Evolutionary conservation across 371 early-diverging fungal genomes (phyloP), one percentile per base, ranked within the genome.

Genomic region (Rhizopus stolonifer): DNA sequence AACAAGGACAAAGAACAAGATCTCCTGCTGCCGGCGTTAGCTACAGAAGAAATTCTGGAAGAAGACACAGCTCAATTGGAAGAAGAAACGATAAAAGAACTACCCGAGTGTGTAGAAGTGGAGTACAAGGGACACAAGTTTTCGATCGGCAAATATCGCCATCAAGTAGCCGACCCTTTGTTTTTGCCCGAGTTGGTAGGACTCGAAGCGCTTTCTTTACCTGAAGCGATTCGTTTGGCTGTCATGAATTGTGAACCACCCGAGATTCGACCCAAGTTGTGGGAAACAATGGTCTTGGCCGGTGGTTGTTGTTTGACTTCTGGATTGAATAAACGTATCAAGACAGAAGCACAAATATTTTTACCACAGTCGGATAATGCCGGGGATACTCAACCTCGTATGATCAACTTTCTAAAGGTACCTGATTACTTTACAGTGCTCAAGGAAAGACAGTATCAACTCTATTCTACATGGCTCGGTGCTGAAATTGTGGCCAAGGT

Each of bases 401-500:
- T 86, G 46, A 56, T 88, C 39, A 85, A 79, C 67, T 89, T 86
- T 61, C 60, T 82, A 40, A 76, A 81, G 62, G 71, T 91, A 52
- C 89, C 92, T 2, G 93, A 91, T 21, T 91, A 88, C 57, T 87
- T 91, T 52, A 79, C 86, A 9, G 69, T 75, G 4, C 76, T 85
- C 25, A 87, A 86, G 65, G 89, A 89, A 10, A 65, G 80, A 26
- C 72, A 74, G 47, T 74, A 81, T 33, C 85, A 87, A 18, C 61
- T 63, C 25, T 72, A 63, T 46, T 78, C 83, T 2, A 78, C 83
- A 10, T 91, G 81, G 75, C 62, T 91, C 23, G 93, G 93, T 4
- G 89, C 81, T 23, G 80, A 79, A 33, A 88, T 93, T 61, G 85
- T 87, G 25, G 87, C 90, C 24, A 90, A 89, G 84, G 91, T 92